Evolutionary conservation across 2,329 filamentous ascomycete species (phyloP).

Genomic region (Arthrobotrys pseudoclavata): DNA sequence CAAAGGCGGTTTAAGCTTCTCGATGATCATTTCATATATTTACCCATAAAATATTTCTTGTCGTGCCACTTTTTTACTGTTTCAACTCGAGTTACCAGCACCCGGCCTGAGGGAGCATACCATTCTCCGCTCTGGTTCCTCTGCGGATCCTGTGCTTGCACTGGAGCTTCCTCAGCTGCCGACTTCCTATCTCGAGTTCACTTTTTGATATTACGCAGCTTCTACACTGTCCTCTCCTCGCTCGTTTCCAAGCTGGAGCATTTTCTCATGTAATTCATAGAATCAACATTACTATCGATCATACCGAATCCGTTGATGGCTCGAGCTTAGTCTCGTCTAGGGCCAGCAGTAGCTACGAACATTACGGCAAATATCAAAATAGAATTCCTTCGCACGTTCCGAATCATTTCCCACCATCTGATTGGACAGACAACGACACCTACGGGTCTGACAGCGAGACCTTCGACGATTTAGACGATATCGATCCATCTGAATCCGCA

Average conservation of each 20-base stretch:
- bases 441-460: constrained; percentile 61
- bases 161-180: constrained; percentile 13
- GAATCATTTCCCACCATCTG: constrained; percentile 58
- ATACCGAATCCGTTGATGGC: constrained; percentile 64
- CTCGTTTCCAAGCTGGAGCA: constrained; percentile 43
- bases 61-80: constrained; percentile 33
- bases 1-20: constrained; percentile 39
- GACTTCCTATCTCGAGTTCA: constrained; percentile 3
- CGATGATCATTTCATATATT: constrained; percentile 25
- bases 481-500: constrained; percentile 64
- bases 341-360: constrained; percentile 62
- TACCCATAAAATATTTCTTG: constrained; percentile 20
- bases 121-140: constrained; percentile 8
- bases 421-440: constrained; percentile 62
- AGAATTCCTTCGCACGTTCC: constrained; percentile 54
- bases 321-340: constrained; percentile 63
- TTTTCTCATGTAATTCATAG: constrained; percentile 61
- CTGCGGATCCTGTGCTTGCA: constrained; percentile 13
- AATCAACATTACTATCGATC: constrained; percentile 64
- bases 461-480: constrained; percentile 63
- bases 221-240: constrained; percentile 33
- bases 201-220: constrained; percentile 21
- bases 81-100: constrained; percentile 36
- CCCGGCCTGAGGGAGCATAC: constrained; percentile 17
- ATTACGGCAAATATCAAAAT: constrained; percentile 59